phyloP scores from a whole-genome alignment of 108 stramenopile species.

The Fragilaria radians region DNA sequence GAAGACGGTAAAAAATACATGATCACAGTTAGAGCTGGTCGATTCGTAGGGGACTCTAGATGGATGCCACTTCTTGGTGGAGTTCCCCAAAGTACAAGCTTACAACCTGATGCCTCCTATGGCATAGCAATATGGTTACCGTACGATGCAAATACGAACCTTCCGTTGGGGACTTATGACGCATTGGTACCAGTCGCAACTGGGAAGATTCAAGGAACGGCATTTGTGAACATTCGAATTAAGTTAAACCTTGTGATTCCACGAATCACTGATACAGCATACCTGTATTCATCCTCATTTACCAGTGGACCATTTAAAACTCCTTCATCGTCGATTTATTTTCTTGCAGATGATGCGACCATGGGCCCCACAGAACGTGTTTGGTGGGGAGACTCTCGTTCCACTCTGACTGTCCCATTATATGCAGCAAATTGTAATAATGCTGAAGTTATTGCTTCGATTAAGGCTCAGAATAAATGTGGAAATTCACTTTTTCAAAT shows the following conservation, averaged over 20 bases:
- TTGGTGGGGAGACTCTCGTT: neutral
- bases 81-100: too few relatives aligned
- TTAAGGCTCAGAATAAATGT: neutral
- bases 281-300: neutral
- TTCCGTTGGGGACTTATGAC: too few relatives aligned
- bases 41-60: too few relatives aligned
- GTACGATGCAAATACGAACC: too few relatives aligned
- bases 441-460: neutral
- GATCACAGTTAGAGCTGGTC: constrained; percentile 4
- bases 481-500: neutral
- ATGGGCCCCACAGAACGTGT: neutral
- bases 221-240: too few relatives aligned
- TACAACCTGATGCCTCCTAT: too few relatives aligned
- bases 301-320: neutral
- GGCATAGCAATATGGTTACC: too few relatives aligned
- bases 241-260: neutral
- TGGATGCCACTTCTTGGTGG: too few relatives aligned
- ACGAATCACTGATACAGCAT: neutral
- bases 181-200: too few relatives aligned
- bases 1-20: neutral
- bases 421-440: neutral
- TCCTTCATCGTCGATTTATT: neutral
- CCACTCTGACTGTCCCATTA: neutral
- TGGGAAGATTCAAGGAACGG: too few relatives aligned
- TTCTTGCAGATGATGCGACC: neutral